Conservation (phyloP, 2,329 filamentous ascomycete species). For the Hypoxylon sp. region DNA sequence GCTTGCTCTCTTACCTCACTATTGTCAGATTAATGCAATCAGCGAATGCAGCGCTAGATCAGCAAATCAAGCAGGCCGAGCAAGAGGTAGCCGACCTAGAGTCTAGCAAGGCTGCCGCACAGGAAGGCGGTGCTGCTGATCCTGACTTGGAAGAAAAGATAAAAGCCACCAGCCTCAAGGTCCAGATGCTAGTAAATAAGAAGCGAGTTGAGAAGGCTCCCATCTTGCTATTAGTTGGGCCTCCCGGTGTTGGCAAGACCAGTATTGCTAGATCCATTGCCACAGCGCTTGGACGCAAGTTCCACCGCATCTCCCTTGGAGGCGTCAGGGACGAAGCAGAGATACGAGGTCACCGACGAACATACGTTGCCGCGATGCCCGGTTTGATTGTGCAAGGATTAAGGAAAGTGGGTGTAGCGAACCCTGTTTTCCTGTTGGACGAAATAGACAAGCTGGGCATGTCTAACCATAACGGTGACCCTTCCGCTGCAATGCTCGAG, state of each 20-base stretch:
- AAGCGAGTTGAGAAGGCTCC: conserved; percentile 95
- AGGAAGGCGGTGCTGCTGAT: conserved; percentile 52
- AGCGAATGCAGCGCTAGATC: conserved; percentile 85
- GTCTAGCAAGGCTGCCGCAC: conserved; percentile 57
- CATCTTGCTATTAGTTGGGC: conserved; percentile 92
- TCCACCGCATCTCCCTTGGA: conserved; percentile 95
- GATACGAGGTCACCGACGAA: conserved; percentile 93
- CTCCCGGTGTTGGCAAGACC: conserved; percentile 96
- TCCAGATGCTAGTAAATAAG: conserved; percentile 83
- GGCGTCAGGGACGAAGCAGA: conserved; percentile 97
- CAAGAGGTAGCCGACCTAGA: conserved; percentile 66
- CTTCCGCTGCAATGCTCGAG: conserved; percentile 97
- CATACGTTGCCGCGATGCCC: conserved; percentile 99
- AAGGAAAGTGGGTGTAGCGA: conserved; percentile 95
- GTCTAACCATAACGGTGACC: conserved; percentile 93
- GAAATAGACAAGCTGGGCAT: conserved; percentile 98
- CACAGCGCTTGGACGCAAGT: conserved; percentile 91
- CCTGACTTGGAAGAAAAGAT: conserved; percentile 59
- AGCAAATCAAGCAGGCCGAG: conserved; percentile 79
- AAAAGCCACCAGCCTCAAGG: conserved; percentile 70
- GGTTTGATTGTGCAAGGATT: conserved; percentile 93
- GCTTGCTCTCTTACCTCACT: conserved; percentile 93
- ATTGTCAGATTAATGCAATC: conserved; percentile 96
- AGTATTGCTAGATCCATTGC: conserved; percentile 94
- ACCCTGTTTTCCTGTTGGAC: conserved; percentile 94